Evolutionary conservation across 1,284 basidiomycete species (phyloP), one percentile per base, ranked within the genome.

Genomic region (Trametes versicolor): DNA sequence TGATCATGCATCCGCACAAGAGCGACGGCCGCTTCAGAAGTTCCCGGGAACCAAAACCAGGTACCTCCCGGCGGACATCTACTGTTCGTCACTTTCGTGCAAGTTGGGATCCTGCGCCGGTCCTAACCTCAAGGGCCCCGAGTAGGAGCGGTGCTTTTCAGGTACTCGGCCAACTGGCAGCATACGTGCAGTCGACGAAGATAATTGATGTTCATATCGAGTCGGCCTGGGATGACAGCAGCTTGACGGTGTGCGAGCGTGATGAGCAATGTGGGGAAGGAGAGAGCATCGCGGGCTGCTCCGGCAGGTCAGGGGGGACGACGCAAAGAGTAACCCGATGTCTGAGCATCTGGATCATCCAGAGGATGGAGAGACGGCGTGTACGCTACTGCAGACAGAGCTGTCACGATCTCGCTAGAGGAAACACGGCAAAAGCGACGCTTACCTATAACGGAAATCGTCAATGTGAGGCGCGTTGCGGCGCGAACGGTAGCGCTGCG

Each of bases 41-140:
- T n/a, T n/a, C n/a, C n/a, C n/a, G n/a, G n/a, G n/a, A n/a, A n/a
- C n/a, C n/a, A n/a, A n/a, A n/a, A n/a, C n/a, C n/a, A n/a, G n/a
- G n/a, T n/a, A n/a, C n/a, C n/a, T n/a, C n/a, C n/a, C n/a, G n/a
- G n/a, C n/a, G n/a, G n/a, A n/a, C n/a, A n/a, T 65, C 90, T 90
- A 83, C n/a, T n/a, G 3, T 80, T 95, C 92, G 52, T 93, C 92
- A 69, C 86, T 86, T 53, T 93, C 86, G 75, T 95, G 93, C 82
- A 96, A 86, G 10, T 94, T 94, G 61, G 95, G 77, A 76, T 96
- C n/a, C 78, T 15, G 91, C 91, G 29, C 94, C 94, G 63, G 94
- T 92, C 1, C 94, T 94, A 36, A 94, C 86, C 77, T 96, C 93
- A 21, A 94, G 84, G 75, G 92, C 95, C 9, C 90, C n/a, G n/a